Conservation (phyloP, 2,329 filamentous ascomycete genomes). For the Fusarium tuaranense region DNA sequence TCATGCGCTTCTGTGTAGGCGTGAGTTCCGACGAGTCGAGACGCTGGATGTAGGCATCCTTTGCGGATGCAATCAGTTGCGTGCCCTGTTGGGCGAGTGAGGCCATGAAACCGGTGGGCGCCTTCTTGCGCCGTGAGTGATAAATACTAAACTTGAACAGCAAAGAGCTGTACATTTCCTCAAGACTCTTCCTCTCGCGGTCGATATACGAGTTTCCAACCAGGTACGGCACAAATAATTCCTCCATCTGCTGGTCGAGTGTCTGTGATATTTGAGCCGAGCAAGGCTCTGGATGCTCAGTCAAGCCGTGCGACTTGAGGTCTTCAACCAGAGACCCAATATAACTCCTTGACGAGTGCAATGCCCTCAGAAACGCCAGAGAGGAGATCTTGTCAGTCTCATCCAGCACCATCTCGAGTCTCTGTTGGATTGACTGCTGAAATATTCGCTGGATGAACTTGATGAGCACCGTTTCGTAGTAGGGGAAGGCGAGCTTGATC, state of each 20-base stretch:
- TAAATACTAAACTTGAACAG: conserved; percentile 98
- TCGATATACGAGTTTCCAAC: conserved; percentile 78
- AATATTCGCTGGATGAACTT: conserved; percentile 97
- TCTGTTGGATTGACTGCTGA: conserved; percentile 97
- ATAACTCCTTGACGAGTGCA: conserved; percentile 92
- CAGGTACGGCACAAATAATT: conserved; percentile 79
- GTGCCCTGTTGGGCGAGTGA: conserved; percentile 91
- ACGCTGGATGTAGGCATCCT: conserved; percentile 90
- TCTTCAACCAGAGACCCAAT: conserved; percentile 91
- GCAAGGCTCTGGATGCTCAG: conserved; percentile 92
- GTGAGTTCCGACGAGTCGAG: conserved; percentile 91
- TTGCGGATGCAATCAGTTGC: conserved; percentile 86
- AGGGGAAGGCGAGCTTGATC: conserved; percentile 96
- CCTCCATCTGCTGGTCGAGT: conserved; percentile 79
- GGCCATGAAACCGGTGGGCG: conserved; percentile 90
- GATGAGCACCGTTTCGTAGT: conserved; percentile 91
- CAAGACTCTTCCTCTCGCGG: conserved; percentile 75
- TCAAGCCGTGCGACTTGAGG: conserved; percentile 91
- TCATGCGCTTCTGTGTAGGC: conserved; percentile 87
- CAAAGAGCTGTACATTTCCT: conserved; percentile 88
- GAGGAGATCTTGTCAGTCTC: conserved; percentile 94
- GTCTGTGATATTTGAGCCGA: conserved; percentile 86
- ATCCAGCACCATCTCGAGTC: conserved; percentile 93
- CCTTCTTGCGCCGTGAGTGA: conserved; percentile 88
- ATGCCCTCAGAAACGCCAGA: conserved; percentile 87